These are phyloP conservation scores for Durusdinium trenchii DNA, from an alignment of 73 alveolate species.

Conservation along the genomic window DNA sequence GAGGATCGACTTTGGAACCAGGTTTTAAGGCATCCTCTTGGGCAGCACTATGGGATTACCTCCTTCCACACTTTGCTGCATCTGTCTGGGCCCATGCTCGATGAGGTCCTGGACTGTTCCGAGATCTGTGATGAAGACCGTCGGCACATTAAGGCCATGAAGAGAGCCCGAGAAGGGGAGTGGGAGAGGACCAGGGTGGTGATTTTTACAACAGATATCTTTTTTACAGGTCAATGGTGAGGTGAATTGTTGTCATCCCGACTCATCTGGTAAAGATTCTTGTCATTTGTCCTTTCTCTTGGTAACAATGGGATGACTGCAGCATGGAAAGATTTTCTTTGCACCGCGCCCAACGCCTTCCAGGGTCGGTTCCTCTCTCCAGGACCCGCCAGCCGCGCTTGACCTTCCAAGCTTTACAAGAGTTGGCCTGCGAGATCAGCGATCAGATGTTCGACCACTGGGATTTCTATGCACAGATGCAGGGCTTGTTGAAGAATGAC, in stretches of 20 bases:
- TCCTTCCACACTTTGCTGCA: slow-evolving; percentile 75
- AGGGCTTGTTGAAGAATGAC: slow-evolving; percentile 84
- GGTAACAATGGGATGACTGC: too few relatives aligned
- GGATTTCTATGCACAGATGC: slow-evolving; percentile 92
- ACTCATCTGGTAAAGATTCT: neutral
- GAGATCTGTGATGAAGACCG: slow-evolving; percentile 30
- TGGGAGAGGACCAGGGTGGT: neutral
- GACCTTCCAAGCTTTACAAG: slow-evolving; percentile 45
- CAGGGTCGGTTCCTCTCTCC: neutral
- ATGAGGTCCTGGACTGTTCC: slow-evolving; percentile 67
- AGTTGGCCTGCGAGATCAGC: slow-evolving; percentile 1
- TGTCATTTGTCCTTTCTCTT: neutral
- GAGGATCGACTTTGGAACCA: slow-evolving; percentile 52
- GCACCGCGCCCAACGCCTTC: neutral
- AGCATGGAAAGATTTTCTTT: too few relatives aligned
- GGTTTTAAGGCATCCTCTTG: neutral
- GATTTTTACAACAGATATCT: neutral
- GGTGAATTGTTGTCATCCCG: neutral
- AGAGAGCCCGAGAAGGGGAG: slow-evolving; percentile 43
- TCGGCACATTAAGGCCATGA: slow-evolving; percentile 22
- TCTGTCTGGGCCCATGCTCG: slow-evolving; percentile 36
- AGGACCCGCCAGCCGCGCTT: slow-evolving; percentile 66
- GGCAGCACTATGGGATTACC: slow-evolving; percentile 68
- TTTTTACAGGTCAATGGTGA: too few relatives aligned
- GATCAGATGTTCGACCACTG: slow-evolving; percentile 59